phyloP scores from a whole-genome alignment of 371 early-diverging fungal genomes.

The Chytridiales sp. region DNA sequence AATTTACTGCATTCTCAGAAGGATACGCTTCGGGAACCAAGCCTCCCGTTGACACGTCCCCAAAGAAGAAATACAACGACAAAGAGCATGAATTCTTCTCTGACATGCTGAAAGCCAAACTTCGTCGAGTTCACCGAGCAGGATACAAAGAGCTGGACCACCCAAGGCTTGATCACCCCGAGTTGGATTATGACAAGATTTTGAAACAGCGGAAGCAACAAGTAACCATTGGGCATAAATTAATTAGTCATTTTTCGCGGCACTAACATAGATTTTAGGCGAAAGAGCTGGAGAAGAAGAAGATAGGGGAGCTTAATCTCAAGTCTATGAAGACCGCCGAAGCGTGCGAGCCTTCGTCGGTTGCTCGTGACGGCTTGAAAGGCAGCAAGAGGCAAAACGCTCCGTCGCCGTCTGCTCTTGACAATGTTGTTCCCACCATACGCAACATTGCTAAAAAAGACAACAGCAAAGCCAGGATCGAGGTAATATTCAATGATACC shows the following conservation, averaged over 20 bases:
- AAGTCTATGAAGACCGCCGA: neutral
- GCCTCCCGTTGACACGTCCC: conserved; percentile 11
- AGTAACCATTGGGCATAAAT: neutral
- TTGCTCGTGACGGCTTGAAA: neutral
- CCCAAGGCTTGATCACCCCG: conserved; percentile 27
- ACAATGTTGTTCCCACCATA: conserved; percentile 7
- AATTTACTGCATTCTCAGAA: neutral
- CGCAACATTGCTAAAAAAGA: no score
- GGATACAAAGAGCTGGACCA: conserved; percentile 28
- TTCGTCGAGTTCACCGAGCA: conserved; percentile 27
- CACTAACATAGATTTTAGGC: neutral
- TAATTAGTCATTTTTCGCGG: no score
- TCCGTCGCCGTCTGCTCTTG: neutral
- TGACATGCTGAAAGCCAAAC: conserved; percentile 34
- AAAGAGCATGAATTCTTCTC: conserved; percentile 44
- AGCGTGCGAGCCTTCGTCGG: neutral
- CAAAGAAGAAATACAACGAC: conserved; percentile 32
- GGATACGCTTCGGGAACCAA: neutral
- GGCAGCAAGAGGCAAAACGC: no score
- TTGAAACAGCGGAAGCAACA: neutral
- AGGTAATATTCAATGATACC: conserved; percentile 4
- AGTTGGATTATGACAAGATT: conserved; percentile 13
- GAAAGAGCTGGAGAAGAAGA: neutral
- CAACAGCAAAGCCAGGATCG: no score
- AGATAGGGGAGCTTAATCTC: neutral